These are phyloP conservation scores for Cladophialophora psammophila DNA, from an alignment of 2,329 filamentous ascomycete species.

Conservation along the genomic window DNA sequence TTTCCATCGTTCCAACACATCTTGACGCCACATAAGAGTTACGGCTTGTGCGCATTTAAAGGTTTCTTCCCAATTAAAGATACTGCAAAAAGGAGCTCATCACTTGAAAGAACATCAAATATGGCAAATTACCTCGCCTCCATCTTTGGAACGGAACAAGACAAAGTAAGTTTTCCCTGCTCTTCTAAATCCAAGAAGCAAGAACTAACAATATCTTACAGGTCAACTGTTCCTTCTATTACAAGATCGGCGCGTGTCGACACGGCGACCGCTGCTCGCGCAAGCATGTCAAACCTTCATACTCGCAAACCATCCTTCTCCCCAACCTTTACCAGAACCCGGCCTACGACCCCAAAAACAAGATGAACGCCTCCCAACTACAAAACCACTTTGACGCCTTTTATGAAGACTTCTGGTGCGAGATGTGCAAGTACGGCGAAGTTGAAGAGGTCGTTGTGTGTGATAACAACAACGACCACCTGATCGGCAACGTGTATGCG, in stretches of 20 bases:
- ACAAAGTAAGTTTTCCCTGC: slow-evolving; percentile 66
- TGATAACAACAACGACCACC: slow-evolving; percentile 99
- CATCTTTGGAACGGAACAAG: slow-evolving; percentile 99
- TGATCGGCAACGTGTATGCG: slow-evolving; percentile 98
- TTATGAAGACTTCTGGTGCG: slow-evolving; percentile 99
- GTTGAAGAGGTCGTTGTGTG: slow-evolving; percentile 97
- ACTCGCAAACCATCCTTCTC: slow-evolving; percentile 96
- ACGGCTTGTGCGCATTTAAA: neutral
- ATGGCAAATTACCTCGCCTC: slow-evolving; percentile 99
- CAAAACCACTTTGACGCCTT: slow-evolving; percentile 99
- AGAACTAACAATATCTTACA: slow-evolving; percentile 29
- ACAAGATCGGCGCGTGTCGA: slow-evolving; percentile 99
- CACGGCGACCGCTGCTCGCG: slow-evolving; percentile 98
- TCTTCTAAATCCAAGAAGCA: slow-evolving; percentile 29
- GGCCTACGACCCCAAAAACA: slow-evolving; percentile 93
- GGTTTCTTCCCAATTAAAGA: neutral
- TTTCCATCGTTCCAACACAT: neutral
- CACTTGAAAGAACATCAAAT: neutral
- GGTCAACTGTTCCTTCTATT: slow-evolving; percentile 99
- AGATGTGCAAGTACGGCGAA: slow-evolving; percentile 98
- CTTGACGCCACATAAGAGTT: neutral
- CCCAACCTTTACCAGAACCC: slow-evolving; percentile 99
- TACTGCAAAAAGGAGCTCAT: neutral
- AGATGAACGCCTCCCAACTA: slow-evolving; percentile 94
- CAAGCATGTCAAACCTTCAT: slow-evolving; percentile 99